Evolutionary conservation across 345 rosid species (phyloP).

Genomic region (Acer campestre): DNA sequence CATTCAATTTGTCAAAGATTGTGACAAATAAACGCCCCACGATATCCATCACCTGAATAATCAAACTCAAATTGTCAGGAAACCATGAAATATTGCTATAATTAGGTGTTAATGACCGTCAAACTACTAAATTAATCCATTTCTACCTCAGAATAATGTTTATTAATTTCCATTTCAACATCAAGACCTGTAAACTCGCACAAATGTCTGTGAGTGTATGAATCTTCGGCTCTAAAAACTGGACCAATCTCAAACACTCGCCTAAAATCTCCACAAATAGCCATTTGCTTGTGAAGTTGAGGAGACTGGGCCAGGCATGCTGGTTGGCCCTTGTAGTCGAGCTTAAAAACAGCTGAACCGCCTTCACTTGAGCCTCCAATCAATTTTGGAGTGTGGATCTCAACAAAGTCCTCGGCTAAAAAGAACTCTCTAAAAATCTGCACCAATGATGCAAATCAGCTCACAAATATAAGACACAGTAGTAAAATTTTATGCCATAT

Average conservation of each 20-base stretch:
- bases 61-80: constrained; percentile 18
- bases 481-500: neutral
- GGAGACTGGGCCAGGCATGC: constrained; percentile 98
- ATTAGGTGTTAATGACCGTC: neutral
- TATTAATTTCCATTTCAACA: constrained; percentile 82
- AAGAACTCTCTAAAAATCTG: constrained; percentile 77
- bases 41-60: constrained; percentile 73
- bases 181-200: constrained; percentile 93
- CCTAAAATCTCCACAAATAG: constrained; percentile 74
- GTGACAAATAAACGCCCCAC: constrained; percentile 68
- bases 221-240: constrained; percentile 92
- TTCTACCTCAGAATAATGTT: constrained; percentile 75
- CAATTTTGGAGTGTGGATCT: constrained; percentile 87
- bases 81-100: neutral
- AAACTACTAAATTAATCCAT: constrained; percentile 11
- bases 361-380: constrained; percentile 95
- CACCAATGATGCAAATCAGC: constrained; percentile 6
- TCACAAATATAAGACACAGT: neutral
- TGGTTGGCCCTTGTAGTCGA: constrained; percentile 87
- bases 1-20: constrained; percentile 70
- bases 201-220: constrained; percentile 85
- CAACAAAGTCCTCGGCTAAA: constrained; percentile 56
- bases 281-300: constrained; percentile 93
- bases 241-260: constrained; percentile 88
- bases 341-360: constrained; percentile 86